These are phyloP conservation scores for Cyclotella atomus DNA, from an alignment of 108 stramenopile genomes.

Conservation along the genomic window DNA sequence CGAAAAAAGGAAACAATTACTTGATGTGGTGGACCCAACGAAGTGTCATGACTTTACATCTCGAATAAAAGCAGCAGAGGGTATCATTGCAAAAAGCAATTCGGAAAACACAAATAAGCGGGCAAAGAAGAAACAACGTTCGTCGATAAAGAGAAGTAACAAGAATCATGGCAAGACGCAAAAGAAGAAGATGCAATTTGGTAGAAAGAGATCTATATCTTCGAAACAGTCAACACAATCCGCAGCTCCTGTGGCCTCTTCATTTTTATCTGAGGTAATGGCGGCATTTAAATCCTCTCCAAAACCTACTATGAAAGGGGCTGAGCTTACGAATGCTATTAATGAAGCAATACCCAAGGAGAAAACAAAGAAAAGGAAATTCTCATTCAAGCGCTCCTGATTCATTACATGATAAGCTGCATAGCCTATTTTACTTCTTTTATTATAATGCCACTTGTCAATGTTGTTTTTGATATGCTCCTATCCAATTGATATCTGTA, in stretches of 20 bases:
- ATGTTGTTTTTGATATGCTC: constrained; percentile 56
- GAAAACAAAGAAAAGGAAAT: constrained; percentile 3
- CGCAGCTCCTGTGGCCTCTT: not conserved
- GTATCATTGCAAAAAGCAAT: not conserved
- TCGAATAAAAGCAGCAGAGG: constrained; percentile 5
- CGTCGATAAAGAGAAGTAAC: not conserved
- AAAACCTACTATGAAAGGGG: not conserved
- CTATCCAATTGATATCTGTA: constrained; percentile 89
- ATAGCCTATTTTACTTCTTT: not conserved
- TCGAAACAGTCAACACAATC: not conserved
- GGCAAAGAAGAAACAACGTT: constrained; percentile 1
- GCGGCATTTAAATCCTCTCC: not conserved
- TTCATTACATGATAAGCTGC: not conserved
- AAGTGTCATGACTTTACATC: constrained; percentile 20
- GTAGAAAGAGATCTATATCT: not conserved
- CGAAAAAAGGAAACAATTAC: constrained; percentile 1
- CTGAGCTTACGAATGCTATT: not conserved
- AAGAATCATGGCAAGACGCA: not conserved
- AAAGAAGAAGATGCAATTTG: not conserved
- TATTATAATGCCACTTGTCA: not conserved
- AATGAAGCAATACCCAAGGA: not conserved
- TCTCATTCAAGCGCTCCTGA: not conserved
- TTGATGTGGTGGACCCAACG: constrained; percentile 11
- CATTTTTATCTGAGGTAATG: not conserved
- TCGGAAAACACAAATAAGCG: constrained; percentile 4